Evolutionary conservation across 306 rosid species (phyloP), one percentile per base, ranked within the genome.

Genomic region (Rosa multiflora): DNA sequence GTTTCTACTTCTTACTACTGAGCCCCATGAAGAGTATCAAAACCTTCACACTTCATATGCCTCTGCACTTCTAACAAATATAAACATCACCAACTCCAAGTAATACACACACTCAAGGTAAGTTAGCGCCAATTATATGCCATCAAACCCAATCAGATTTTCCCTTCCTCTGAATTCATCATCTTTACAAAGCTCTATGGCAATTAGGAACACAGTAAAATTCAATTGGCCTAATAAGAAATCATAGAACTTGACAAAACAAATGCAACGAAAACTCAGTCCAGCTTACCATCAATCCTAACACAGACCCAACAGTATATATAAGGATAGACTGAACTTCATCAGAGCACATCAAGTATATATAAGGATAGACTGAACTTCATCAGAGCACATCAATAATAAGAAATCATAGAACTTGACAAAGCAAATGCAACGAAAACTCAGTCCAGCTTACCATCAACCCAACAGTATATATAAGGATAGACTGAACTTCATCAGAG

Each of bases 321-420:
- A 44, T 44, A 1, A 44, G 56, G 23, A 3, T 15, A 52, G 8
- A 52, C 59, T 48, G 58, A 32, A 70, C 8, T 46, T 12, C 8
- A 70, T 70, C 56, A 70, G 10, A 48, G 61, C 53, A 70, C 55
- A 44, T 23, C 14, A 59, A 55, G 29, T 55, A 55, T 7, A 51
- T 32, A 44, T 44, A 1, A 44, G 56, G 23, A 3, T 15, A 52
- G 8, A 52, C 59, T 48, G 58, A 32, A 70, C 8, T 46, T 12
- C 8, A 70, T 70, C 56, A 70, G n/a, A n/a, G n/a, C n/a, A n/a
- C n/a, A n/a, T n/a, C n/a, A n/a, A 73, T 13, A 9, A 73, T 10
- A 55, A 39, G 51, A 55, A 55, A 39, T 40, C 76, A 73, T 6
- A 37, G 2, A 5, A 53, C 1, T 10, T 5, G 2, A 56, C 20